Conservation (phyloP, 768 basidiomycete genomes). For the Hypsizygus marmoreus region DNA sequence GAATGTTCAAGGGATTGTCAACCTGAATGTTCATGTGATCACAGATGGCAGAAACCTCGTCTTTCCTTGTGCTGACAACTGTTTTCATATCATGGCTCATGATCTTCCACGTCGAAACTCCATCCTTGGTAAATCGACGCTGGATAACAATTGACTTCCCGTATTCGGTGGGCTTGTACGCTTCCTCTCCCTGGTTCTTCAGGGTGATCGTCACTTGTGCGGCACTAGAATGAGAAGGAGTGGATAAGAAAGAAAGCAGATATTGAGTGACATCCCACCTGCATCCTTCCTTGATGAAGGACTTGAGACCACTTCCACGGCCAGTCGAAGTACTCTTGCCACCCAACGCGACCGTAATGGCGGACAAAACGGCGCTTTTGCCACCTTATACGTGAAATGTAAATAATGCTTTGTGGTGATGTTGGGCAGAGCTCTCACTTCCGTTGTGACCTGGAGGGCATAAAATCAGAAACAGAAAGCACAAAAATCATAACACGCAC, state of each 20-base stretch:
- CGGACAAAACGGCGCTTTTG: conserved; percentile 93
- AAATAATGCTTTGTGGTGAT: no score
- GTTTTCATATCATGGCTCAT: conserved; percentile 58
- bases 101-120: conserved; percentile 81
- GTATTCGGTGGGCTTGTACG: conserved; percentile 83
- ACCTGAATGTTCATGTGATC: conserved; percentile 98
- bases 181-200: conserved; percentile 91
- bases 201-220: conserved; percentile 79
- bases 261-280: conserved; percentile 59
- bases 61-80: conserved; percentile 78
- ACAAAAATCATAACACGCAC: conserved; percentile 41
- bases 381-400: conserved; percentile 63
- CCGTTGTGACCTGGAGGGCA: conserved; percentile 77
- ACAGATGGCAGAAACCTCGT: conserved; percentile 87
- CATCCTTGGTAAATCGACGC: conserved; percentile 77
- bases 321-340: conserved; percentile 93
- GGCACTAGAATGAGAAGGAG: conserved; percentile 38
- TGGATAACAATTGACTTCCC: conserved; percentile 85
- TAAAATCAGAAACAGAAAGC: background rate
- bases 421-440: conserved; percentile 45
- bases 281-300: conserved; percentile 85
- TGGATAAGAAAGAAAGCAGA: background rate
- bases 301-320: conserved; percentile 80
- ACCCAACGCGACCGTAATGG: conserved; percentile 89
- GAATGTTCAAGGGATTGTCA: conserved; percentile 93